Base-by-base conservation (phyloP, 805 yeast species). In the Candida chauliodis region DNA sequence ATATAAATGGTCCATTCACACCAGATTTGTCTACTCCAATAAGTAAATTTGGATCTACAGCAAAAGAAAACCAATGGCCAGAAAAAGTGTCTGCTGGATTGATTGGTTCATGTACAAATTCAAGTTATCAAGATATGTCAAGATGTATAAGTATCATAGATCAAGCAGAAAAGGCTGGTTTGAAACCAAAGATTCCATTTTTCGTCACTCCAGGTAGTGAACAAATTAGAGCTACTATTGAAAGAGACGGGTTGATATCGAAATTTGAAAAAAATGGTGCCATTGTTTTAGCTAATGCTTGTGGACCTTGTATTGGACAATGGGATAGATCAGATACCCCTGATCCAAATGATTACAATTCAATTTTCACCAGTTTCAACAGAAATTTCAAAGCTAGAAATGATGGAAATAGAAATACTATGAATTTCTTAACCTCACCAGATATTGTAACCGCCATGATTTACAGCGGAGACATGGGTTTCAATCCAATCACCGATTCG, bases 291-390 rank as follows among this genome's bases (percentile, higher is more conserved):
- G 96, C 98, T 38, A 91, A 91, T 63, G 99, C 99, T 15, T 91
- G 99, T 76, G 99, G 99, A 51, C 99, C 98, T 56, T 91, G 99
- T 73, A 91, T 91, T 59, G 99, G 99, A 42, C 99, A 91, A 74
- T 91, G 99, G 99, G 96, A 93, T 63, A 84, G 98, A 73, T 74
- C 76, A 48, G 95, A 86, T 58, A 76, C 85, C 30, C 63, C 76
- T 33, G 79, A 79, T 59, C 69, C 73, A 20, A 70, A 72, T 37
- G 88, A 81, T 47, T 73, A 73, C 53, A 90, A 89, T 66, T 86
- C 98, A 38, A 93, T 91, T 51, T 90, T 91, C 66, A 89, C 98
- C 5, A 90, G 97, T 9, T 91, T 90, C 78, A 91, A 91, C 79
- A 84, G 99, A 76, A 91, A 91, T 69, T 91, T 91, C 77, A 83